A percentile compares a stretch with the other conserved stretches of the same genome.
Conservation (phyloP, 78 protist genomes). For the Chrysochromulina parva region DNA sequence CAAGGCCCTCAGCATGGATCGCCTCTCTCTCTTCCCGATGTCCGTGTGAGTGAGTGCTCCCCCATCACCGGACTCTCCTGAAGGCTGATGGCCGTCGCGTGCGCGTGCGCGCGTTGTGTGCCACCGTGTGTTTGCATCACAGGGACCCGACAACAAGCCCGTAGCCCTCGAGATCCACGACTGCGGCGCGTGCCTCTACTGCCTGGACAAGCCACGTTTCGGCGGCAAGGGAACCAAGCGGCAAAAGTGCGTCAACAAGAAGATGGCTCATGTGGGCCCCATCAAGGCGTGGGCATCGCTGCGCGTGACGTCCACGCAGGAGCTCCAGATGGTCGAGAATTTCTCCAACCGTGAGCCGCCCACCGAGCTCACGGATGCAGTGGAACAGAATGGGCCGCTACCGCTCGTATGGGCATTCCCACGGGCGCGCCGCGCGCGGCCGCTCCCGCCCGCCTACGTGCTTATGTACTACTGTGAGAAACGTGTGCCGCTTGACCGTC, state of each 20-base stretch:
- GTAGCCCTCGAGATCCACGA: neutral
- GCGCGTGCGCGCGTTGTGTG: too few species aligned
- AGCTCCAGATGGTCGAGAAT: neutral
- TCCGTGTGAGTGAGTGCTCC: too few species aligned
- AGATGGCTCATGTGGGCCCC: neutral
- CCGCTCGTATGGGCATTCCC: neutral
- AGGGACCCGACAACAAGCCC: too few species aligned
- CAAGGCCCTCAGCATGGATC: too few species aligned
- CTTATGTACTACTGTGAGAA: neutral
- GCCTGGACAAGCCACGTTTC: neutral
- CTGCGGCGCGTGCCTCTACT: neutral
- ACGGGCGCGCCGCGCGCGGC: neutral
- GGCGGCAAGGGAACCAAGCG: neutral
- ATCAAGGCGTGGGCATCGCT: neutral
- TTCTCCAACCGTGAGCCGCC: neutral
- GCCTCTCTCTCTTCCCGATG: too few species aligned
- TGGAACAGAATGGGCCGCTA: neutral
- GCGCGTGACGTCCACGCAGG: neutral
- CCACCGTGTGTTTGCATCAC: too few species aligned
- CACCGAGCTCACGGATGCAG: neutral
- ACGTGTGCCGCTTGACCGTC: neutral
- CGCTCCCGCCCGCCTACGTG: neutral
- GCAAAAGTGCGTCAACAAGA: neutral
- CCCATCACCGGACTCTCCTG: too few species aligned
- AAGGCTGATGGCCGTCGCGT: too few species aligned